Conservation (phyloP, 768 basidiomycete genomes). For the Lenzites betulinus region DNA sequence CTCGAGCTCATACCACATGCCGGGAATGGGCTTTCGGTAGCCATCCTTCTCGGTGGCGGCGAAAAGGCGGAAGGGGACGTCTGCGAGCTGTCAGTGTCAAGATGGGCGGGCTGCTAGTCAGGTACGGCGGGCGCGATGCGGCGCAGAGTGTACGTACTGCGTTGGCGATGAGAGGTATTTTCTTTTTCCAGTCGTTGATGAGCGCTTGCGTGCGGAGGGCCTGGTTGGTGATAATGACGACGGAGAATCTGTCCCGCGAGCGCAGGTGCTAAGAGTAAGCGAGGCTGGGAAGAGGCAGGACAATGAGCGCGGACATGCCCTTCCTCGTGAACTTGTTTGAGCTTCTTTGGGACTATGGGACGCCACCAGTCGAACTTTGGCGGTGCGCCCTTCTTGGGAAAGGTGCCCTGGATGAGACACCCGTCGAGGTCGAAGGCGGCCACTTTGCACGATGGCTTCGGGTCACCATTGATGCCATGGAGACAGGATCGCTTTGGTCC, state of each 20-base stretch:
- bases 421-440: conserved; percentile 89
- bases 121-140: not conserved
- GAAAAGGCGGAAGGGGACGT: conserved; percentile 75
- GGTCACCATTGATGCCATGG: conserved; percentile 40
- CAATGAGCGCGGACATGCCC: conserved; percentile 45
- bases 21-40: conserved; percentile 85
- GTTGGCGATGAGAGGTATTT: conserved; percentile 67
- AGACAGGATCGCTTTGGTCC: conserved; percentile 38
- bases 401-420: conserved; percentile 62
- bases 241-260: conserved; percentile 68
- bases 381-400: conserved; percentile 44
- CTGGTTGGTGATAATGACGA: conserved; percentile 87
- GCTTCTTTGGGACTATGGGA: conserved; percentile 55
- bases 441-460: conserved; percentile 53
- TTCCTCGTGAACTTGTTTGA: conserved; percentile 60
- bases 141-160: conserved; percentile 43
- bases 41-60: conserved; percentile 76
- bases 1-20: conserved; percentile 81
- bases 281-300: not conserved
- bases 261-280: not conserved
- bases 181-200: conserved; percentile 71
- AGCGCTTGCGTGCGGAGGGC: conserved; percentile 48
- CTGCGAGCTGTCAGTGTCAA: conserved; percentile 52
- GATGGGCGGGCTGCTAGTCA: not conserved
- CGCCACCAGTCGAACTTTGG: conserved; percentile 81